A percentile compares a stretch with the other conserved stretches of the same genome.
These are phyloP conservation scores for Penicillium parvum DNA, from an alignment of 495 filamentous ascomycete species.

Conservation along the genomic window DNA sequence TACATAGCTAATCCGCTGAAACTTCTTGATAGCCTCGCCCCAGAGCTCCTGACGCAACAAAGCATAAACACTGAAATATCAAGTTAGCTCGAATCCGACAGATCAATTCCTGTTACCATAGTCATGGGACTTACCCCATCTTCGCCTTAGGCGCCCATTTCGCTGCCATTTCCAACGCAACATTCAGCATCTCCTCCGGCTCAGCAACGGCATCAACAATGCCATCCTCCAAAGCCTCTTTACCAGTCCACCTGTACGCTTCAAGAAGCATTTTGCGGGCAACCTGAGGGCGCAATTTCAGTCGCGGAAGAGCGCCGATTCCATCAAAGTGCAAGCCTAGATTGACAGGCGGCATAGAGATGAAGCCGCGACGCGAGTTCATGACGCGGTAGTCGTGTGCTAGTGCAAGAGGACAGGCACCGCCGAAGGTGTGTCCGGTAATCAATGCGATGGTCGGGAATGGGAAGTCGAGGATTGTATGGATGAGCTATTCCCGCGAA, in stretches of 20 bases:
- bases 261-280: conserved; percentile 50
- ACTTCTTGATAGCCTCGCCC: conserved; percentile 45
- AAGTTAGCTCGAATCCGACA: neutral
- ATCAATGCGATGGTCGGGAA: conserved; percentile 49
- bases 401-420: conserved; percentile 43
- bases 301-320: conserved; percentile 43
- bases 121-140: conserved; percentile 33
- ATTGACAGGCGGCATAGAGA: conserved; percentile 47
- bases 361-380: conserved; percentile 46
- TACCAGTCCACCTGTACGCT: conserved; percentile 47
- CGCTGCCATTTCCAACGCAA: conserved; percentile 34
- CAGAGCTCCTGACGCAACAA: conserved; percentile 45
- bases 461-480: conserved; percentile 49
- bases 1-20: conserved; percentile 48
- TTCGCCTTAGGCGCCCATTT: conserved; percentile 44
- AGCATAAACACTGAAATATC: conserved; percentile 35
- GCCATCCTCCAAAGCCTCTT: conserved; percentile 44
- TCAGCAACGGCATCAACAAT: conserved; percentile 47
- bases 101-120: neutral
- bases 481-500: conserved; percentile 28
- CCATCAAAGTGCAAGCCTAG: conserved; percentile 49
- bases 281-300: conserved; percentile 44
- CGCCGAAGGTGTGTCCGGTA: conserved; percentile 51
- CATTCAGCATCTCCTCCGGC: conserved; percentile 43
- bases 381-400: conserved; percentile 50